Percentiles rank a stretch among this genome's conserved stretches.
phyloP scores from a whole-genome alignment of 371 early-diverging fungal species.

The Mortierella sp. region DNA sequence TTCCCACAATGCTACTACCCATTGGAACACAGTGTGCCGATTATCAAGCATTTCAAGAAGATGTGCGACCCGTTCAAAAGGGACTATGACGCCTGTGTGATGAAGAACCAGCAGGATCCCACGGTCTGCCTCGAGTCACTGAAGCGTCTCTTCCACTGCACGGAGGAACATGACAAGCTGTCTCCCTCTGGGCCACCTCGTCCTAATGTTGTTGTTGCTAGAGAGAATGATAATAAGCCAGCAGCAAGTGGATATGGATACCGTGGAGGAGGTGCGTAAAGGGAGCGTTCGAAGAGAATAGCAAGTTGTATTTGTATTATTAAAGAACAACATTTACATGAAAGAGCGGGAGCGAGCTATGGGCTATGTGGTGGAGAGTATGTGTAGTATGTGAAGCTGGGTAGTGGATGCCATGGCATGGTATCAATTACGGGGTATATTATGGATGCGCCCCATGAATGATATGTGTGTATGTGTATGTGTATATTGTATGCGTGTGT shows the following conservation, averaged over 20 bases:
- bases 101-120: constrained; percentile 74
- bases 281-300: not conserved
- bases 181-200: constrained; percentile 57
- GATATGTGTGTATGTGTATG: no score
- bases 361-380: no score
- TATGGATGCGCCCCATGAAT: no score
- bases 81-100: constrained; percentile 76
- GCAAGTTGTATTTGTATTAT: not conserved
- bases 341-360: no score
- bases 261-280: constrained; percentile 31
- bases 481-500: no score
- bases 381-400: no score
- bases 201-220: not conserved
- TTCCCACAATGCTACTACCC: not conserved
- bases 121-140: constrained; percentile 72
- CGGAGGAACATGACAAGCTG: constrained; percentile 65
- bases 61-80: constrained; percentile 77
- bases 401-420: no score
- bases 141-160: constrained; percentile 72
- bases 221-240: constrained; percentile 11
- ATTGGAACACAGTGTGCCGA: constrained; percentile 64
- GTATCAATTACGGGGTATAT: no score
- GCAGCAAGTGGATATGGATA: constrained; percentile 44
- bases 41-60: constrained; percentile 79
- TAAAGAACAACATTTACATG: no score